A percentile compares a stretch with the other conserved stretches of the same genome.
Evolutionary conservation across 2,329 filamentous ascomycete species (phyloP).

Genomic region (Plenodomus tracheiphilus): DNA sequence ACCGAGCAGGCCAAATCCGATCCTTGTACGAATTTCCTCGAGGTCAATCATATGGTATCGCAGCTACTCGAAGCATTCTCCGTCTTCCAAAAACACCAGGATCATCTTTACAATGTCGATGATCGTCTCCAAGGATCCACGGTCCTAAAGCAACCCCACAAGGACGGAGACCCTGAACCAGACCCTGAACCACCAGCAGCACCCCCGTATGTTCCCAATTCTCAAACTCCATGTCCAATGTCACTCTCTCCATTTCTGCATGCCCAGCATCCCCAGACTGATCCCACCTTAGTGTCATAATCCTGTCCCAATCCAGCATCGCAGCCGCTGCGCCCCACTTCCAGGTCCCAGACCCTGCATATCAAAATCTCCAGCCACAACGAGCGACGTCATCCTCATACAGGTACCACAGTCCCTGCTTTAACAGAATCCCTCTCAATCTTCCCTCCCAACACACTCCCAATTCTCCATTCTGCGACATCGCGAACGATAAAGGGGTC

Average conservation of each 20-base stretch:
- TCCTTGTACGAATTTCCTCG: no score
- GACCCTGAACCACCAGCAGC: slow-evolving; percentile 30
- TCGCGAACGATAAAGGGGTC: neutral
- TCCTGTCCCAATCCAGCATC: slow-evolving; percentile 26
- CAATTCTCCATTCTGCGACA: neutral
- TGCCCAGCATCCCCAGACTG: slow-evolving; percentile 5
- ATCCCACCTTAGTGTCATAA: slow-evolving; percentile 24
- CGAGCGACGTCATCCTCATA: slow-evolving; percentile 26
- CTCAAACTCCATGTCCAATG: slow-evolving; percentile 2
- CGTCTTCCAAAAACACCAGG: neutral
- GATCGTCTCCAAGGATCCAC: neutral
- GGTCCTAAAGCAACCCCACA: neutral
- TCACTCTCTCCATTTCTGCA: neutral
- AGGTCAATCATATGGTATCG: neutral
- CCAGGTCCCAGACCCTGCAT: slow-evolving; percentile 25
- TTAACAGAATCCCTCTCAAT: slow-evolving; percentile 9
- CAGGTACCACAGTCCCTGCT: slow-evolving; percentile 22
- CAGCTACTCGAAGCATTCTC: neutral
- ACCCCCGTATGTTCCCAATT: slow-evolving; percentile 29
- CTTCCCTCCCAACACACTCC: neutral
- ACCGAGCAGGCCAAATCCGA: no score
- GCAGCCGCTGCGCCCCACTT: slow-evolving; percentile 14
- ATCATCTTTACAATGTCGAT: neutral
- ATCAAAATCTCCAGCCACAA: slow-evolving; percentile 15
- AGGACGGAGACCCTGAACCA: slow-evolving; percentile 13